These are phyloP conservation scores for Paralagenidium karlingii DNA, from an alignment of 352 stramenopile species.

Conservation along the genomic window DNA sequence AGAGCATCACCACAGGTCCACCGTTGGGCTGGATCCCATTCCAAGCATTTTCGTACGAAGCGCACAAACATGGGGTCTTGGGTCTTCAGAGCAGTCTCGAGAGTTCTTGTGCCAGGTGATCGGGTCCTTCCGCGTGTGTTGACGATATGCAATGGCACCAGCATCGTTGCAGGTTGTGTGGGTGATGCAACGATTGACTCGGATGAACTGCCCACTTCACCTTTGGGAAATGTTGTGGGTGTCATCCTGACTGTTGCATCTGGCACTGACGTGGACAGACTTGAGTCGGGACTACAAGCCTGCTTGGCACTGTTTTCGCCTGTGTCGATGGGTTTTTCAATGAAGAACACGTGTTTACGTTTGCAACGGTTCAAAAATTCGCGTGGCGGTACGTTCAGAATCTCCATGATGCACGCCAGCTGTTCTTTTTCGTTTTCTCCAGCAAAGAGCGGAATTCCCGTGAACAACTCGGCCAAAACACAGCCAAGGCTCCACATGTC, in stretches of 20 bases:
- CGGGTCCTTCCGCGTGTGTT: conserved; percentile 53
- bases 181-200: too few relatives aligned
- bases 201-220: not conserved
- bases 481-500: conserved; percentile 88
- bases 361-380: conserved; percentile 37
- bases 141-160: conserved; percentile 28
- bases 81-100: conserved; percentile 21
- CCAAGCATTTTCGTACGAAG: conserved; percentile 55
- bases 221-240: conserved; percentile 1
- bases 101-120: conserved; percentile 16
- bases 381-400: conserved; percentile 33
- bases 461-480: conserved; percentile 74
- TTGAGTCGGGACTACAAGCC: not conserved
- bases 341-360: conserved; percentile 7
- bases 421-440: conserved; percentile 77
- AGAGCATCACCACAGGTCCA: conserved; percentile 42
- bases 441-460: conserved; percentile 73
- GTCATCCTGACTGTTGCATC: not conserved
- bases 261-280: too few relatives aligned
- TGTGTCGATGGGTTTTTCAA: conserved; percentile 25
- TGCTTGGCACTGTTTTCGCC: not conserved
- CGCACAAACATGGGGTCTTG: conserved; percentile 40
- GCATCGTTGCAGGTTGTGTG: too few relatives aligned
- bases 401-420: conserved; percentile 79
- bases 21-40: conserved; percentile 41